These are phyloP conservation scores for Candida endomychidarum DNA, from an alignment of 805 yeast species.

Conservation along the genomic window DNA sequence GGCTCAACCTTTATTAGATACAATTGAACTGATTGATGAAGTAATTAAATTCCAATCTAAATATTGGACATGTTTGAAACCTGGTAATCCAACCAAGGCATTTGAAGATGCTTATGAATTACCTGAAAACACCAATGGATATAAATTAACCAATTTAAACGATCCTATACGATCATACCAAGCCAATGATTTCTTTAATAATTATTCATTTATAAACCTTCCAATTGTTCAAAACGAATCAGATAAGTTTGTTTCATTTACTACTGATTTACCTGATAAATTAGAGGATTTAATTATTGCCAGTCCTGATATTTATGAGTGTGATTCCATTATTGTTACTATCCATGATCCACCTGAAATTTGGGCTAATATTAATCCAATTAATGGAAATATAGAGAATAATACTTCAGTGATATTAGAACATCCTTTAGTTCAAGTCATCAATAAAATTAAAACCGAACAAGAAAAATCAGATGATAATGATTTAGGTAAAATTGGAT, in stretches of 20 bases:
- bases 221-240: constrained; percentile 50
- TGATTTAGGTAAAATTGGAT: constrained; percentile 50
- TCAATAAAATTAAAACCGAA: constrained; percentile 53
- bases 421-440: constrained; percentile 59
- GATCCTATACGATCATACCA: constrained; percentile 79
- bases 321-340: constrained; percentile 63
- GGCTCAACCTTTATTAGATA: constrained; percentile 67
- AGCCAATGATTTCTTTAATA: constrained; percentile 52
- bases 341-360: constrained; percentile 92
- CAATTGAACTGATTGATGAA: constrained; percentile 76
- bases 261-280: constrained; percentile 46
- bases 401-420: constrained; percentile 74
- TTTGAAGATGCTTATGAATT: constrained; percentile 43
- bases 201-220: constrained; percentile 59
- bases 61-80: constrained; percentile 83
- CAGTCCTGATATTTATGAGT: constrained; percentile 64
- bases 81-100: constrained; percentile 51
- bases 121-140: constrained; percentile 22
- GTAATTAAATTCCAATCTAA: constrained; percentile 78
- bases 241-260: constrained; percentile 25
- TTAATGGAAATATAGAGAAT: constrained; percentile 74
- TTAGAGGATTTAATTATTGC: constrained; percentile 67
- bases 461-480: constrained; percentile 18
- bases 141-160: constrained; percentile 51
- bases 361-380: constrained; percentile 83